phyloP scores from a whole-genome alignment of 768 basidiomycete species.

The Mycena metata region DNA sequence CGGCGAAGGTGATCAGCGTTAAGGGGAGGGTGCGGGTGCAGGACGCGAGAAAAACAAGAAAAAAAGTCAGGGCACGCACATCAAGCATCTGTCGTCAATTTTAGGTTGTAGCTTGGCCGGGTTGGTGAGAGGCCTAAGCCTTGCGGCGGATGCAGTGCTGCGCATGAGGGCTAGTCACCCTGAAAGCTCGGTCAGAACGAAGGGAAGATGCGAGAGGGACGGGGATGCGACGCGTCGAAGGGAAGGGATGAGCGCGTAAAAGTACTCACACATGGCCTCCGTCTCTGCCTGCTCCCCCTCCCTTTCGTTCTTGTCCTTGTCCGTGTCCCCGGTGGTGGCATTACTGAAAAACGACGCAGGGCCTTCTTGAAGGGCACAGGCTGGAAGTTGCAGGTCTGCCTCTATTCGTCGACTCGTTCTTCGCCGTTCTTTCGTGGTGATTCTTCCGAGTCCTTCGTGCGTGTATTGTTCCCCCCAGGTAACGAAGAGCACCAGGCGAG shows the following conservation, averaged over 20 bases:
- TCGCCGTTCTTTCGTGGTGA: too few relatives aligned
- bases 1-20: slow-evolving; percentile 14
- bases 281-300: too few relatives aligned
- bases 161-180: slow-evolving; percentile 87
- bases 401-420: too few relatives aligned
- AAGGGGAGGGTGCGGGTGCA: slow-evolving; percentile 20
- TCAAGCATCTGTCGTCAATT: slow-evolving; percentile 81
- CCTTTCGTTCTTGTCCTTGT: too few relatives aligned
- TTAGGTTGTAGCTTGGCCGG: too few relatives aligned
- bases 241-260: slow-evolving; percentile 43
- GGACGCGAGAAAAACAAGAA: slow-evolving; percentile 16
- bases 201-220: slow-evolving; percentile 22
- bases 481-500: too few relatives aligned
- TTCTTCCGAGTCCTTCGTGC: too few relatives aligned
- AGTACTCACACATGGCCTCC: slow-evolving; percentile 81
- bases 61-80: slow-evolving; percentile 66
- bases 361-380: too few relatives aligned
- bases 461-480: too few relatives aligned
- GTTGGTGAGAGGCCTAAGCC: slow-evolving; percentile 76
- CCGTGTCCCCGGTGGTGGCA: too few relatives aligned
- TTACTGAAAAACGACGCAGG: too few relatives aligned
- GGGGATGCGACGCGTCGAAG: slow-evolving; percentile 55
- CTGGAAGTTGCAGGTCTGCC: too few relatives aligned
- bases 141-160: slow-evolving; percentile 79
- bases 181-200: slow-evolving; percentile 53